Base-by-base conservation (phyloP, 352 stramenopile genomes). In the Achlya hypogyna region DNA sequence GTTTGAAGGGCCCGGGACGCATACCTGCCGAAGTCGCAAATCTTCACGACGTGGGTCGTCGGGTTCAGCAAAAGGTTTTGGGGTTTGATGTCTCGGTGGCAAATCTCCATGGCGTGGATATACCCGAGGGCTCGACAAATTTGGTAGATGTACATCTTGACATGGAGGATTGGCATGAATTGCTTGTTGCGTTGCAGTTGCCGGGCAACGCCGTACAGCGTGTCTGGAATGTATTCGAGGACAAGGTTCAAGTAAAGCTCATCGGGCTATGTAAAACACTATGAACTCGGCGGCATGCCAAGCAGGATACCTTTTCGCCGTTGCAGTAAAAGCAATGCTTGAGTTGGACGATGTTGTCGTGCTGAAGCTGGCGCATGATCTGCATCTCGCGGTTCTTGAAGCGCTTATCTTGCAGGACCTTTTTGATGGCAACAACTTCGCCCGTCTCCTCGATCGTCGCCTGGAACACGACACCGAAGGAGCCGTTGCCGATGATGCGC, bases 121-220 rank as follows among this genome's bases (percentile, higher is more conserved):
- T 99, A 98, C 18, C 93, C 95, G 51, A 99, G 76, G 20, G 96
- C 90, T 51, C 97, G 86, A 58, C 90, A 98, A 43, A 99, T 96
- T 81, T 99, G 97, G 79, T 99, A 99, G 43, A 99, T 96, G 82
- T 99, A 99, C n/a, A 99, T 81, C 81, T 99, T 99, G 47, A 99
- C 96, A 63, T 98, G 96, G 52, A 98, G 76, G 38, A 98, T 77
- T 35, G 97, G 97, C 75, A 99, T 94, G 63, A 96, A 86, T 71
- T 98, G 93, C 74, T 98, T 98, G 71, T 89, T 87, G 75, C 99
- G 99, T 73, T 99, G 95, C 63, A 98, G 92, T 63, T 97, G 82
- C 38, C 96, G 81, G 34, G 86, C 93, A 12, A 99, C 96, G 58
- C 92, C 91, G 76, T 99, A 99, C 14, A 99, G 93, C 51, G 97